Evolutionary conservation across 2,329 filamentous ascomycete genomes (phyloP), one percentile per base, ranked within the genome.

Genomic region (Clonostachys byssicola): DNA sequence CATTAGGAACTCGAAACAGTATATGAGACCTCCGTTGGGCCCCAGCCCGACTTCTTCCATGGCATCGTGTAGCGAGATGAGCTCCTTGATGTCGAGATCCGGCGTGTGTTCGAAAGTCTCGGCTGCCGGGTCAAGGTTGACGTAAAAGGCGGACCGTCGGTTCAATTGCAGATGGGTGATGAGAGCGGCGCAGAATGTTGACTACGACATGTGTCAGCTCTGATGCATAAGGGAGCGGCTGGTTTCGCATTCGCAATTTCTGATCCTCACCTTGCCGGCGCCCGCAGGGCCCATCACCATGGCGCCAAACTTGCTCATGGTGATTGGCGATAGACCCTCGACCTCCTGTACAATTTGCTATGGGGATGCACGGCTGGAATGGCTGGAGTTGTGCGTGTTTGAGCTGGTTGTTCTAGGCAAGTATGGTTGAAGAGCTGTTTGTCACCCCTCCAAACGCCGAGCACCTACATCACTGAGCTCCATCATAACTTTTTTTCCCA

Each of bases 241-340:
- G 40, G 43, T 23, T 30, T 30, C 23, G 23, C 23, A 30, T 30
- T 30, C 23, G 23, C 23, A 30, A 30, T 30, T 35, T 10, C n/a
- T 38, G 40, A n/a, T 40, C 10, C 20, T 54, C 68, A 86, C 85
- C 79, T 96, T 99, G 71, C 94, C 94, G 18, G 91, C 92, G 56
- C 92, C 94, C 17, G 94, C 92, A 51, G 92, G 94, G 65, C 94
- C 94, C 87, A 97, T 96, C 51, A 97, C 86, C 70, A 97, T 85
- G 54, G 89, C 85, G 46, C 94, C 94, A 64, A 92, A 97, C 70
- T 96, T 96, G 70, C 88, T 92, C 90, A 95, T 95, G 54, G 49
- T 73, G 62, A 49, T 48, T 48, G 45, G 34, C 40, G 42, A 45
- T 9, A 10, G 23, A 30, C 23, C 23, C 23, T 30, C 23, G 10